phyloP scores from a whole-genome alignment of 176 grass and related monocot species.

The Panicum miliaceum region DNA sequence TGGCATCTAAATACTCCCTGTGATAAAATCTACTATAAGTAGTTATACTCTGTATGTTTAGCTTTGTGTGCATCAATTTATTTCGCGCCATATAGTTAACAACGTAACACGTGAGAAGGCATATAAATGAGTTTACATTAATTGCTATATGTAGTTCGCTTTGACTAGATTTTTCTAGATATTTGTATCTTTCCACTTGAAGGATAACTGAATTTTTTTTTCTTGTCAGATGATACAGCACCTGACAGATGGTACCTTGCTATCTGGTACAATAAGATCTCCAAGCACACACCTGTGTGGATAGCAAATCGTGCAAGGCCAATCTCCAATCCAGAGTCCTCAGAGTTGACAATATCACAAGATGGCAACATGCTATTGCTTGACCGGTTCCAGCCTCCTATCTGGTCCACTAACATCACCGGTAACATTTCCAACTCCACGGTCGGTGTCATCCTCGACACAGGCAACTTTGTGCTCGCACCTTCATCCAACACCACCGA shows the following conservation, averaged over 20 bases:
- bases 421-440: not conserved
- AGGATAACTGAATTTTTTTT: not conserved
- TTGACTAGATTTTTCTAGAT: not conserved
- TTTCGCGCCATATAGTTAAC: no score
- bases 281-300: constrained; percentile 41
- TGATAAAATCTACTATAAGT: no score
- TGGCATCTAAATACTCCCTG: no score
- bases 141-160: no score
- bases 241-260: constrained; percentile 46
- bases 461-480: constrained; percentile 46
- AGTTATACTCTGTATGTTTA: no score
- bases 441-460: constrained; percentile 42
- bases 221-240: not conserved
- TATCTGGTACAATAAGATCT: constrained; percentile 59
- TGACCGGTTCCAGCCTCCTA: not conserved
- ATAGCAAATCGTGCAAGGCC: constrained; percentile 48
- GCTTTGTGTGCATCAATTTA: no score
- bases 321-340: constrained; percentile 33
- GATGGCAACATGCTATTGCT: constrained; percentile 54
- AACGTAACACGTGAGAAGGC: no score
- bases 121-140: no score
- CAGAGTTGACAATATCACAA: constrained; percentile 35
- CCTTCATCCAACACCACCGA: constrained; percentile 4
- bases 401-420: constrained; percentile 42
- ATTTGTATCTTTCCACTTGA: not conserved